phyloP scores from a whole-genome alignment of 257 asterid genomes.

The Jacaranda mimosifolia region DNA sequence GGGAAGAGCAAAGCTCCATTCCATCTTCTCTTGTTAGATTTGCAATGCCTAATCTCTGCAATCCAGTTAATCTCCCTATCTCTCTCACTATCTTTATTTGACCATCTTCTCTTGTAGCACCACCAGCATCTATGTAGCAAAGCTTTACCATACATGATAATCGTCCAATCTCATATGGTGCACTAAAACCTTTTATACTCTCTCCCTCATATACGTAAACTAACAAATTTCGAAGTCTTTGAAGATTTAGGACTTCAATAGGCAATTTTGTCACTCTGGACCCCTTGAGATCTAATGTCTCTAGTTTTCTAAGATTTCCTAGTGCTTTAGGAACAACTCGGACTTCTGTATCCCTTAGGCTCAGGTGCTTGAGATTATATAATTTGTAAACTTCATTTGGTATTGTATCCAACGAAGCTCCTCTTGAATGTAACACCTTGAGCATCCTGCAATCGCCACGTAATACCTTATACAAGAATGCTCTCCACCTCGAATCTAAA shows the following conservation, averaged over 20 bases:
- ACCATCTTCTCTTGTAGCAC: no score
- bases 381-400: slow-evolving; percentile 38
- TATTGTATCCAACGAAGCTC: slow-evolving; percentile 20
- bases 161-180: slow-evolving; percentile 3
- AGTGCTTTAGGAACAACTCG: neutral
- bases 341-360: neutral
- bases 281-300: no score
- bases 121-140: neutral
- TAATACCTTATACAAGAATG: neutral
- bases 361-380: slow-evolving; percentile 33
- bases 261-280: no score
- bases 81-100: neutral
- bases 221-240: no score
- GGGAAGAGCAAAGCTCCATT: slow-evolving; percentile 37
- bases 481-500: neutral
- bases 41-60: slow-evolving; percentile 24
- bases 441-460: neutral
- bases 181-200: no score
- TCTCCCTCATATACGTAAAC: neutral
- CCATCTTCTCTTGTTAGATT: slow-evolving; percentile 39
- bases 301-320: no score
- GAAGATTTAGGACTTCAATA: no score
- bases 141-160: slow-evolving; percentile 1
- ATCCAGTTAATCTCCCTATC: slow-evolving; percentile 6
- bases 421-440: slow-evolving; percentile 30